Percentiles rank a stretch among this genome's conserved stretches.
phyloP scores from a whole-genome alignment of 495 filamentous ascomycete species.

The Tuber aestivum region DNA sequence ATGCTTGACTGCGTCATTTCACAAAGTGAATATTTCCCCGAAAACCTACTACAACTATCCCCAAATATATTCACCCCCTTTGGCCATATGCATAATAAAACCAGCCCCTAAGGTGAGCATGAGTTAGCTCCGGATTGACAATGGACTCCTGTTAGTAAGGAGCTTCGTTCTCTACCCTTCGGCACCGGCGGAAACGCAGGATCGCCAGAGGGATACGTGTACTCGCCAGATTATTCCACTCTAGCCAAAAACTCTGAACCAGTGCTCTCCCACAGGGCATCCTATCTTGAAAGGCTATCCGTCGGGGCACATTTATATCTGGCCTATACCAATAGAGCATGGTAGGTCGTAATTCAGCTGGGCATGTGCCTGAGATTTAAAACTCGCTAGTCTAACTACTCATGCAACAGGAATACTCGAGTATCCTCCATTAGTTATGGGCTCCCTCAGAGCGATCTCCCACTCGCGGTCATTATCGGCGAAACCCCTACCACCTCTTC shows the following conservation, averaged over 20 bases:
- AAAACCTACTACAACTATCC: background rate
- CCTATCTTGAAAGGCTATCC: background rate
- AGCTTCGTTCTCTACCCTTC: background rate
- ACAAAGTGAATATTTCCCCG: background rate
- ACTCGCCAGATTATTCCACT: background rate
- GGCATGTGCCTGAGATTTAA: background rate
- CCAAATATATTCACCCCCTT: background rate
- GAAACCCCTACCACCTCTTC: background rate
- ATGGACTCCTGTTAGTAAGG: background rate
- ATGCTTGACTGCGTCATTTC: background rate
- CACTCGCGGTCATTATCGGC: background rate
- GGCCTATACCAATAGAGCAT: background rate
- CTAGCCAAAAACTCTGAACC: background rate
- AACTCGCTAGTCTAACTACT: background rate
- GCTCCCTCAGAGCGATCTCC: background rate
- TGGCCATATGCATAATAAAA: background rate
- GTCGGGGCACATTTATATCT: constrained; percentile 1
- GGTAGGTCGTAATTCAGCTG: background rate
- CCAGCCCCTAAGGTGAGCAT: background rate
- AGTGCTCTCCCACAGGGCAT: background rate
- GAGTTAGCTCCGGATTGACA: background rate
- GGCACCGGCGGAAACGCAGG: background rate
- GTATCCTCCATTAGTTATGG: background rate
- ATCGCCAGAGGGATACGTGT: constrained; percentile 1
- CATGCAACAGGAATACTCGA: background rate